Conservation (phyloP, 352 stramenopile species). For the Peronosclerospora sorghi region DNA sequence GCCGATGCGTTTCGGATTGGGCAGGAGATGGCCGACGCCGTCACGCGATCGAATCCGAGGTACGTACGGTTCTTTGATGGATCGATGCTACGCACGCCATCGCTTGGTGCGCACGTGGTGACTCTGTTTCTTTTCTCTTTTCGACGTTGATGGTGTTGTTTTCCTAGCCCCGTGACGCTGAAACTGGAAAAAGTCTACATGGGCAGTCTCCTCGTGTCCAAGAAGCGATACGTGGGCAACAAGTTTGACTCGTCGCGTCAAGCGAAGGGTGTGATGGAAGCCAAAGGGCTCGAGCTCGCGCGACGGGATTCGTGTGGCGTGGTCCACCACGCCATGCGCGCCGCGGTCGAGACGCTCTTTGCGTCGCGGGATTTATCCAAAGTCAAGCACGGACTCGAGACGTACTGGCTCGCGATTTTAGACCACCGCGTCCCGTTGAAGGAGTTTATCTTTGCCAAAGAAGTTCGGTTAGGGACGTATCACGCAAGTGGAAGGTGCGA, state of each 20-base stretch:
- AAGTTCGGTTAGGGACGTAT: slow-evolving; percentile 82
- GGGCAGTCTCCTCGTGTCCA: slow-evolving; percentile 87
- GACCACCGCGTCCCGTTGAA: slow-evolving; percentile 49
- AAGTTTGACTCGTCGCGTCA: slow-evolving; percentile 69
- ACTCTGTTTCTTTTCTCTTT: background rate
- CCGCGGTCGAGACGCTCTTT: slow-evolving; percentile 56
- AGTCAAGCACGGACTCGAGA: slow-evolving; percentile 50
- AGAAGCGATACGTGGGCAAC: slow-evolving; percentile 90
- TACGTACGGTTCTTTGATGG: slow-evolving; percentile 2
- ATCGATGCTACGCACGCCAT: too few species aligned
- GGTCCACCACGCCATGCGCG: slow-evolving; percentile 62
- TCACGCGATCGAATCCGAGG: slow-evolving; percentile 83
- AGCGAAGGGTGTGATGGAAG: slow-evolving; percentile 53
- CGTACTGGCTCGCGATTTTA: slow-evolving; percentile 60
- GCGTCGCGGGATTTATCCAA: slow-evolving; percentile 53
- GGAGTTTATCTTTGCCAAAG: slow-evolving; percentile 80
- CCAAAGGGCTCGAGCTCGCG: slow-evolving; percentile 90
- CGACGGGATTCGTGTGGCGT: slow-evolving; percentile 88
- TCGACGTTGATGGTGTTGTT: too few species aligned
- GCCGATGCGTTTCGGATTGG: slow-evolving; percentile 91
- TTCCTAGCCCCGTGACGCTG: slow-evolving; percentile 51
- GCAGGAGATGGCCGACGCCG: slow-evolving; percentile 80
- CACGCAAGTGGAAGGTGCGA: slow-evolving; percentile 35
- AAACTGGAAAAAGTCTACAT: slow-evolving; percentile 91
- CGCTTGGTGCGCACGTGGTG: too few species aligned